Base-by-base conservation (phyloP, 306 rosid species). In the Acacia confusa region DNA sequence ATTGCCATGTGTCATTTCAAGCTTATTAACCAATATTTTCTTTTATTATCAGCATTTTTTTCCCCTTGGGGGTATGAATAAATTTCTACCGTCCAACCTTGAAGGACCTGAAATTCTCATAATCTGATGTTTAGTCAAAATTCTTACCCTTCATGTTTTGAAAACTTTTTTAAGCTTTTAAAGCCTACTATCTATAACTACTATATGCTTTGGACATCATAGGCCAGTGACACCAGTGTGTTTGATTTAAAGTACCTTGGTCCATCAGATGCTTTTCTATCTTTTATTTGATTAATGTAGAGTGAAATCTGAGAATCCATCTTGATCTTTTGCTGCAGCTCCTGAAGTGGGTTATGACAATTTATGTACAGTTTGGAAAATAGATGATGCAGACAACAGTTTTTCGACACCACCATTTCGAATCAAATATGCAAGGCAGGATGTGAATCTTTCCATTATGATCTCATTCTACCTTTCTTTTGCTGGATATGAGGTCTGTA, bases 351-450 rank as follows among this genome's bases (percentile, higher is more conserved):
- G 85, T 73, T 85, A 85, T 69, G 93, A 89, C 76, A 88, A 88
- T 89, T 80, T 81, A 78, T 79, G 87, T 88, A 90, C 91, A 71
- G 92, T 90, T 65, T 94, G 98, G 98, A 89, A 82, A 85, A 91
- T 94, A 79, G 91, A 94, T 81, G 97, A 94, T 82, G 79, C 88
- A 28, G 98, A 94, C 89, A 92, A 94, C 85, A 94, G 98, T 85
- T 94, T 94, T 85, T 90, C 88, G 45, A 90, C 97, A 45, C 97
- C 90, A 55, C 91, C 97, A 44, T 94, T 94, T 80, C 90, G 87
- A 78, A 89, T 94, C 83, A 85, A 82, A 85, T 90, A 92, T 86
- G 98, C 98, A 14, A 92, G 91, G 88, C 98, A 94, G 91, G 95
- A 94, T 64, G 86, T 90, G 70, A 85, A 88, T 75, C 91, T 92